A percentile compares a stretch with the other conserved stretches of the same genome.
Conservation (phyloP, 2,329 filamentous ascomycete genomes). For the Ilyonectria destructans region DNA sequence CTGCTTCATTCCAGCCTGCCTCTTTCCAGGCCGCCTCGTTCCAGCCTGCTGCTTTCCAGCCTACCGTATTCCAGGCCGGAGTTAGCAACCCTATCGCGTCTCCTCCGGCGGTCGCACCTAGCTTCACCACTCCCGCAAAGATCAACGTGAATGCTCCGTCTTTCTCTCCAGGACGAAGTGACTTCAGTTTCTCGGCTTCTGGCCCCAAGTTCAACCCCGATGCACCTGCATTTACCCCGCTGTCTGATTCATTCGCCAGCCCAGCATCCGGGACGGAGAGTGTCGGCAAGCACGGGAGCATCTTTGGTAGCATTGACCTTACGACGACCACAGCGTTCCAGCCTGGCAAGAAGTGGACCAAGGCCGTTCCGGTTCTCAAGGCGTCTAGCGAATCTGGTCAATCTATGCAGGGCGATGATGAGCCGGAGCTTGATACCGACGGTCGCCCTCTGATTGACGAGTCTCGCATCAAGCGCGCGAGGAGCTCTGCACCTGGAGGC, state of each 20-base stretch:
- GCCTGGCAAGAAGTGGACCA: conserved; percentile 82
- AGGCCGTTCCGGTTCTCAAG: conserved; percentile 85
- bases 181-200: conserved; percentile 79
- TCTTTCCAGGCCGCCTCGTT: conserved; percentile 30
- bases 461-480: conserved; percentile 83
- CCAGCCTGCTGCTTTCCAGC: conserved; percentile 59
- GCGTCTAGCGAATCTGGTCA: conserved; percentile 70
- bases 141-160: conserved; percentile 80
- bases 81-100: conserved; percentile 42
- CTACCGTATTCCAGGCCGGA: conserved; percentile 63
- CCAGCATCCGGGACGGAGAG: conserved; percentile 63
- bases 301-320: conserved; percentile 81
- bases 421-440: conserved; percentile 52
- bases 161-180: conserved; percentile 78
- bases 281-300: conserved; percentile 64
- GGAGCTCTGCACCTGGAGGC: conserved; percentile 75
- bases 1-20: conserved; percentile 44
- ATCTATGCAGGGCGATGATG: conserved; percentile 43
- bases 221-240: conserved; percentile 83
- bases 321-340: conserved; percentile 75
- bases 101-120: conserved; percentile 33
- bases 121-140: conserved; percentile 56
- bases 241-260: conserved; percentile 65
- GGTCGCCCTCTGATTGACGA: conserved; percentile 76
- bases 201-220: conserved; percentile 82